A percentile compares a stretch with the other conserved stretches of the same genome.
Conservation (phyloP, 2,329 filamentous ascomycete species). For the Pseudogymnoascus sp. region DNA sequence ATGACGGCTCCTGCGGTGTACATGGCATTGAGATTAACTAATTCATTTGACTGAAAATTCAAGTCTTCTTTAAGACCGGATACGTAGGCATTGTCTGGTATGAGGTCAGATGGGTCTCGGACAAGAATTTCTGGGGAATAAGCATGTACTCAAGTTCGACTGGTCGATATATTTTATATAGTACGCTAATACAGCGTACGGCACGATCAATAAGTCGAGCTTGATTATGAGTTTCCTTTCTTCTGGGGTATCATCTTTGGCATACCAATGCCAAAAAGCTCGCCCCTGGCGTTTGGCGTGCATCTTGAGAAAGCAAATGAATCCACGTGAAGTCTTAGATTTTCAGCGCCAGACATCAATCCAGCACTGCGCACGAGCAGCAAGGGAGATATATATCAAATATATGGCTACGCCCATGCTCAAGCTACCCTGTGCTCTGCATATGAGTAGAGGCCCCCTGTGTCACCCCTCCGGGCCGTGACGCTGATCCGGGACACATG, state of each 20-base stretch:
- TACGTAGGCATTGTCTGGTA: constrained; percentile 33
- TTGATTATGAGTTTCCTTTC: constrained; percentile 47
- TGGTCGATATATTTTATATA: constrained; percentile 35
- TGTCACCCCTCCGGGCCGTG: not conserved
- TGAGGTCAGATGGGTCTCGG: constrained; percentile 15
- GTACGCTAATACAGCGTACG: constrained; percentile 47
- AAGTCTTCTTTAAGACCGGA: constrained; percentile 34
- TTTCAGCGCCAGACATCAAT: not conserved
- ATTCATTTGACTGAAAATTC: constrained; percentile 31
- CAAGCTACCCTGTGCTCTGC: not conserved
- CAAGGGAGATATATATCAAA: not conserved
- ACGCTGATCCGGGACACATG: not conserved
- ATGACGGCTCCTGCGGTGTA: constrained; percentile 49
- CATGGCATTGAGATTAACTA: constrained; percentile 35
- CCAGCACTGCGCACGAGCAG: not conserved
- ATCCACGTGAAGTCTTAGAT: not conserved
- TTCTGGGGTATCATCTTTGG: constrained; percentile 40
- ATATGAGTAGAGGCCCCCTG: not conserved
- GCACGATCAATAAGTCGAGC: constrained; percentile 47
- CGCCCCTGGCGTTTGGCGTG: constrained; percentile 18
- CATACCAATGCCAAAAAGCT: constrained; percentile 37
- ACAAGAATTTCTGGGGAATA: not conserved
- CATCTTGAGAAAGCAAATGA: constrained; percentile 8
- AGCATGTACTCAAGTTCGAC: constrained; percentile 19
- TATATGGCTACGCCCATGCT: not conserved